A percentile compares a stretch with the other conserved stretches of the same genome.
phyloP scores from a whole-genome alignment of 1,284 basidiomycete species.

The Inonotus hispidus region DNA sequence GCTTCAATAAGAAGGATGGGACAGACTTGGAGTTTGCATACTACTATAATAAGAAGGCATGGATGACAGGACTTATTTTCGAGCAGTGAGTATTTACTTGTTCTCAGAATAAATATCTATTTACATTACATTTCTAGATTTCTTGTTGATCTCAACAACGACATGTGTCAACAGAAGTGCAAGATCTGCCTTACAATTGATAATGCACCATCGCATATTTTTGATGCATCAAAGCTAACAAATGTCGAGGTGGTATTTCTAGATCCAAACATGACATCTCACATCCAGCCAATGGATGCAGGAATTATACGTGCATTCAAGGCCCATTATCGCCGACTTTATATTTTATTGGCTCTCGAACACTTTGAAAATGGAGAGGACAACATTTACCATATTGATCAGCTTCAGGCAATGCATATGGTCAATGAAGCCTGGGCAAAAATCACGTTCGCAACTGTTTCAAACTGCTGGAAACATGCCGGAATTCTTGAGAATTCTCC shows the following conservation, averaged over 20 bases:
- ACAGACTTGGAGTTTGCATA: constrained; percentile 29
- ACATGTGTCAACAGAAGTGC: neutral
- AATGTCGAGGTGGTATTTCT: constrained; percentile 3
- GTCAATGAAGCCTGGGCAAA: neutral
- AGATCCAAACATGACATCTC: constrained; percentile 6
- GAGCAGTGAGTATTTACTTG: constrained; percentile 26
- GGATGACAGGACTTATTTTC: constrained; percentile 32
- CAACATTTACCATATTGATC: constrained; percentile 6
- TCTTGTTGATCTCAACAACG: neutral
- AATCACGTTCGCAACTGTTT: neutral
- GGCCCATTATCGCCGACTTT: constrained; percentile 1
- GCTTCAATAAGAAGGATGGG: constrained; percentile 26
- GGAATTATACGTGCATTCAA: constrained; percentile 7
- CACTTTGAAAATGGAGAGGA: neutral
- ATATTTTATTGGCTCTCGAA: neutral
- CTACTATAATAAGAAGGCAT: constrained; percentile 31
- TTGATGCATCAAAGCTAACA: neutral
- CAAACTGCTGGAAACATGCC: constrained; percentile 12
- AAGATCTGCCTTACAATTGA: constrained; percentile 3
- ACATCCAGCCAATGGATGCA: constrained; percentile 13
- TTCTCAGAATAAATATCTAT: neutral
- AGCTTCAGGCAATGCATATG: constrained; percentile 8
- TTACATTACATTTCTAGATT: neutral
- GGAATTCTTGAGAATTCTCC: neutral
- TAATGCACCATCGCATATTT: constrained; percentile 5